Conservation (phyloP, 202 grass and related monocot genomes). For the Schoenoplectus tabernaemontani region DNA sequence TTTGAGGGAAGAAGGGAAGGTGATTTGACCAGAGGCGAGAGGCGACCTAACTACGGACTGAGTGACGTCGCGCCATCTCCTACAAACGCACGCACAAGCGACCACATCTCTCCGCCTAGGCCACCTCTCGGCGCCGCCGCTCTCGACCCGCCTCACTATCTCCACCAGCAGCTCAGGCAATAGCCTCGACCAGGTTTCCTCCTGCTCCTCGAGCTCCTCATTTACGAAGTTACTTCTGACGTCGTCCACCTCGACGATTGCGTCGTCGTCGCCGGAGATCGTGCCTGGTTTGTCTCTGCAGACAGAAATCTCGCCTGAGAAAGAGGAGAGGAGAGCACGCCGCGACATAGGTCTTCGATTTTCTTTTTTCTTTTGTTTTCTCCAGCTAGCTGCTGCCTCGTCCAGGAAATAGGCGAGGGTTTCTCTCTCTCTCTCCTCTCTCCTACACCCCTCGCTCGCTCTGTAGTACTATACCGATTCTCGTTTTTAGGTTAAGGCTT, state of each 20-base stretch:
- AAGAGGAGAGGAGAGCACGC: conserved; percentile 13
- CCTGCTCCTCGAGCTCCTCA: conserved; percentile 26
- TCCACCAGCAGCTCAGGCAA: conserved; percentile 75
- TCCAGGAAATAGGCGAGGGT: no score
- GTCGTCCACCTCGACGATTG: conserved; percentile 31
- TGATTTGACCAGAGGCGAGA: conserved; percentile 63
- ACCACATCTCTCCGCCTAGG: conserved; percentile 69
- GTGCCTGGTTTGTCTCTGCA: neutral
- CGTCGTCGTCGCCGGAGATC: conserved; percentile 31
- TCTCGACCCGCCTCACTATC: conserved; percentile 72
- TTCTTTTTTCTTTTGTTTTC: neutral
- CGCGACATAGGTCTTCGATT: conserved; percentile 22
- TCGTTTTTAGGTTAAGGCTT: no score
- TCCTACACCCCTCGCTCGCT: no score
- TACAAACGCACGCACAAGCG: conserved; percentile 77
- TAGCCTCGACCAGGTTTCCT: conserved; percentile 69
- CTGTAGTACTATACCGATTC: no score
- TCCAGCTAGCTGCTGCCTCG: no score
- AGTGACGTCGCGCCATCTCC: conserved; percentile 60
- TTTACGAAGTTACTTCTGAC: conserved; percentile 15
- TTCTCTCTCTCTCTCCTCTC: no score
- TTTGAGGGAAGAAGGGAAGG: conserved; percentile 83
- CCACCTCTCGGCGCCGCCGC: conserved; percentile 55
- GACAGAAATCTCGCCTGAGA: conserved; percentile 19
- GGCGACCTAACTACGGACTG: conserved; percentile 44